Percentiles rank a stretch among this genome's conserved stretches.
Evolutionary conservation across 2,329 filamentous ascomycete species (phyloP).

Genomic region (Alternaria panax): DNA sequence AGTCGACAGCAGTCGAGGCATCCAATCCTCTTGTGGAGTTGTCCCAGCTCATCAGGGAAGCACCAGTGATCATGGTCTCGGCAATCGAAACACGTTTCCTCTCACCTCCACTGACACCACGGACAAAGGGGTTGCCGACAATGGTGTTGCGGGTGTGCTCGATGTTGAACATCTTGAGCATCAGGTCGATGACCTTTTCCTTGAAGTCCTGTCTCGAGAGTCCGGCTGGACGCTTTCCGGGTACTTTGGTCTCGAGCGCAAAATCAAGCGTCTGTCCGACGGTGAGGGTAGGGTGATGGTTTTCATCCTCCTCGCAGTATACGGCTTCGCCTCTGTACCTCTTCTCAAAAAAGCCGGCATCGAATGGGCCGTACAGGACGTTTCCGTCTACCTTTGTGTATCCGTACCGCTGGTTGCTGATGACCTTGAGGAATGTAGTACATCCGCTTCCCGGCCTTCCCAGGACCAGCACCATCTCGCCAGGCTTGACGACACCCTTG

Average conservation of each 20-base stretch:
- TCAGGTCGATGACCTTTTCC: constrained; percentile 72
- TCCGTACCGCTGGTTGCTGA: constrained; percentile 63
- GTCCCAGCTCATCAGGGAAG: constrained; percentile 72
- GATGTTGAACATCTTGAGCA: constrained; percentile 93
- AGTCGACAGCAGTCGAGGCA: constrained; percentile 59
- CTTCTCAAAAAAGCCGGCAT: constrained; percentile 71
- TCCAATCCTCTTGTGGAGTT: constrained; percentile 59
- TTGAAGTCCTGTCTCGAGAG: constrained; percentile 78
- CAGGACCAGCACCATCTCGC: constrained; percentile 87
- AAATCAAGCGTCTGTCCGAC: constrained; percentile 89
- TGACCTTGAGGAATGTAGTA: constrained; percentile 63
- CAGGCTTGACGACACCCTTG: constrained; percentile 65
- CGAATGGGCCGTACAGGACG: constrained; percentile 78
- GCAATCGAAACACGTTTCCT: constrained; percentile 82
- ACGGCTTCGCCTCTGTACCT: constrained; percentile 81
- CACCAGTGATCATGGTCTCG: constrained; percentile 79
- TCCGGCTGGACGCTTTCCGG: constrained; percentile 77
- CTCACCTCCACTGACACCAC: constrained; percentile 79
- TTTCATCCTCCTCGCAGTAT: constrained; percentile 86
- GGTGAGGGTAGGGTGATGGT: constrained; percentile 84
- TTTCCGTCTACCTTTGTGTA: constrained; percentile 72
- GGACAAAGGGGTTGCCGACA: constrained; percentile 81
- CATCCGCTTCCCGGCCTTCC: constrained; percentile 73
- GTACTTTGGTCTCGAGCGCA: constrained; percentile 83
- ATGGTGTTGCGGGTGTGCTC: constrained; percentile 86